Base-by-base conservation (phyloP, 2,329 filamentous ascomycete genomes). In the Epichloe festucae region DNA sequence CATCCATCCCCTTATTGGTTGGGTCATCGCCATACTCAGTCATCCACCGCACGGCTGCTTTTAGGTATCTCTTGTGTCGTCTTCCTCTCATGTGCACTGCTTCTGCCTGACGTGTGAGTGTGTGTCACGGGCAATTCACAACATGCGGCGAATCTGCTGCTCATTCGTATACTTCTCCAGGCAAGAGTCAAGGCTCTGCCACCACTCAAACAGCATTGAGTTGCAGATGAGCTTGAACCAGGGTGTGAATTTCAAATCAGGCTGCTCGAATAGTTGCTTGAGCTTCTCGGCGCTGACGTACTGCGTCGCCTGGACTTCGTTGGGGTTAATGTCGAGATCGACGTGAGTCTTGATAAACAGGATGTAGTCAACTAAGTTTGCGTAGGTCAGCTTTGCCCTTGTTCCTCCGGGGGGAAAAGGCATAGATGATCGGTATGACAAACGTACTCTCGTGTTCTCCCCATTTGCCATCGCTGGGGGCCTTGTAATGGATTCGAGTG, bases 221-320 rank as follows among this genome's bases (percentile, higher is more conserved):
- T 97, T 79, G 77, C 93, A 98, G 64, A 98, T 97, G 59, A 98
- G 83, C 77, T 95, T 95, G 76, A 98, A 98, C 93, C 93, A 98
- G 1, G 93, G 93, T 0, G 93, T 98, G 69, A 97, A 97, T 62
- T 84, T 86, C 60, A 95, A 76, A 50, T 71, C 76, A 3, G 85
- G 81, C 63, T 96, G 85, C 62, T 83, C 73, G 68, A 98, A 96
- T 77, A 91, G 87, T 59, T 77, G 66, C 76, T 89, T 93, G 58
- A 98, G 76, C 61, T 89, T 83, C 23, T 89, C 84, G 41, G 87
- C 78, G 21, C 83, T 83, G 54, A 96, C 90, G 62, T 94, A 98
- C 67, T 82, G 78, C 21, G 85, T 87, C 58, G 86, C 91, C 63
- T 82, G 81, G 46, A 89, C 90, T 72, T 98, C 93, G 70, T 98